Conservation (phyloP, 1,139 yeast species). For the Petasospora fabianii region DNA sequence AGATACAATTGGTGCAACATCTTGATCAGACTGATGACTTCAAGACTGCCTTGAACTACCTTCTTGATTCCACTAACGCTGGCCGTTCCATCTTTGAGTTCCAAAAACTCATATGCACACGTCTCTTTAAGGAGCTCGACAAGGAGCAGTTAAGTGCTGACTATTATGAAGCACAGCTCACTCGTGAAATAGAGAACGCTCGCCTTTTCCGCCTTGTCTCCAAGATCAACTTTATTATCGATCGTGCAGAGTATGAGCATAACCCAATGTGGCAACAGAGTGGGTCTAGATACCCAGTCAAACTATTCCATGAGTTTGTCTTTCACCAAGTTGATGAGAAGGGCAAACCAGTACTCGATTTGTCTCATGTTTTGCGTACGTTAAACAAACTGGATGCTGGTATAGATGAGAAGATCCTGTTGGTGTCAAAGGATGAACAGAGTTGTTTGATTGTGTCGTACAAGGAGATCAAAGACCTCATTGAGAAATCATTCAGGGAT, state of each 20-base stretch:
- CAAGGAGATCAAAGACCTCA: constrained; percentile 68
- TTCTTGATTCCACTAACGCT: constrained; percentile 28
- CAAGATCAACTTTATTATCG: constrained; percentile 75
- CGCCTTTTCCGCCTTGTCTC: constrained; percentile 77
- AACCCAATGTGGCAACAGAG: constrained; percentile 68
- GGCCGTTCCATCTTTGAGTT: constrained; percentile 26
- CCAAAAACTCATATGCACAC: constrained; percentile 34
- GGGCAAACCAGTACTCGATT: constrained; percentile 76
- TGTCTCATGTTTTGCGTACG: constrained; percentile 74
- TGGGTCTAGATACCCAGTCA: constrained; percentile 72
- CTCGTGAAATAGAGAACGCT: constrained; percentile 82
- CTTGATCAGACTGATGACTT: constrained; percentile 17
- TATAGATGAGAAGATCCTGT: constrained; percentile 72
- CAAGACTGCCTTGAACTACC: constrained; percentile 29
- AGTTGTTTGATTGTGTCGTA: constrained; percentile 77
- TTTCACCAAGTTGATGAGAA: constrained; percentile 79
- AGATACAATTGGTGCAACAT: constrained; percentile 12
- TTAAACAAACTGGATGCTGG: constrained; percentile 93
- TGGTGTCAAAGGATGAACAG: constrained; percentile 81
- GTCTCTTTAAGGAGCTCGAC: constrained; percentile 44
- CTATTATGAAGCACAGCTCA: constrained; percentile 59
- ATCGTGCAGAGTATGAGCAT: constrained; percentile 62
- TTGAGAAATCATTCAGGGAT: constrained; percentile 69
- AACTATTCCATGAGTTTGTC: constrained; percentile 77
- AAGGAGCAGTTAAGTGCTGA: constrained; percentile 59